Evolutionary conservation across 2,329 filamentous ascomycete genomes (phyloP), one percentile per base, ranked within the genome.

Genomic region (Phialemoniopsis sp.): DNA sequence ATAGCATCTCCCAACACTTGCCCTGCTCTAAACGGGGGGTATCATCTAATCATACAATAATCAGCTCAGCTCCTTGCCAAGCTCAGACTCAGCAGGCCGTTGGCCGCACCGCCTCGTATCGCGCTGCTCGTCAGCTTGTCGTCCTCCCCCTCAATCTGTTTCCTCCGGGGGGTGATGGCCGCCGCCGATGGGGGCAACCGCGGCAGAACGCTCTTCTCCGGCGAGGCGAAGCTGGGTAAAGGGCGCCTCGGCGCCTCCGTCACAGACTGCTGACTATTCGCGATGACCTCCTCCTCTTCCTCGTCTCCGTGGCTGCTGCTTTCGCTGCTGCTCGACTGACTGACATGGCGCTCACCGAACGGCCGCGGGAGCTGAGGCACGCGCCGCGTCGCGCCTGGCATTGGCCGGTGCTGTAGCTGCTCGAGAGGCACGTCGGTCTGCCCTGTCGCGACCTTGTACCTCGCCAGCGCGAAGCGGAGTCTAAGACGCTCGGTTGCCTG

Each of bases 401-500:
- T 16, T 15, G 57, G 60, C 21, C 62, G 59, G 36, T 66, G 54
- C 51, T 80, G 66, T 15, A 89, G 67, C 34, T 76, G 63, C 40
- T 80, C 69, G 44, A 87, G 72, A 2, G 84, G 81, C 19, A 86
- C 70, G 41, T 76, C 66, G 39, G 80, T 74, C 60, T 90, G 86
- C 43, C 85, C 80, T 3, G 85, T 89, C 41, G 73, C 75, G 48
- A 90, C 70, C 62, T 89, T 89, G 68, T 89, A 89, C 53, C 76
- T 76, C 13, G 84, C 86, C 15, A 89, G 73, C 19, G 76, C 72
- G 13, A 90, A 75, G n/a, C 85, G 76, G 9, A 87, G 71, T 37
- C 75, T 75, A 33, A 89, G 67, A 36, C 80, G 76, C 53, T 85
- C 76, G 15, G 80, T 82, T 61, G 77, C 75, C 73, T 85, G 58